Evolutionary conservation across 495 filamentous ascomycete species (phyloP), one percentile per base, ranked within the genome.

Genomic region (Podospora fimiseda): DNA sequence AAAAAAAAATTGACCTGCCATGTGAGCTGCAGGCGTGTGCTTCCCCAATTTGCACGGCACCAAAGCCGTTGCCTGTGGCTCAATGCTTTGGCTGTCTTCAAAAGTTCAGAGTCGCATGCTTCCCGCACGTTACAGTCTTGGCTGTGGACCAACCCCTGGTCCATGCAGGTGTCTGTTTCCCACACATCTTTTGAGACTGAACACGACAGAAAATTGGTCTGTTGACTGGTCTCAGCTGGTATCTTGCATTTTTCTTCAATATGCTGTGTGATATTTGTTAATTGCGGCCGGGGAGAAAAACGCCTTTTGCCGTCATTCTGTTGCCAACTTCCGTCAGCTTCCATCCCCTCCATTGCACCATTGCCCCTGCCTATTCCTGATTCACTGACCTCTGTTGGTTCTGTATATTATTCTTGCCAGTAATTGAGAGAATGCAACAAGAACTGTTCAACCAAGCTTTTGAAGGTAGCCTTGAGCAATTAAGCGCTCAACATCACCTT

Each of bases 381-480:
- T 15, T 21, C 8, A 24, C 42, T 24, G 9, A 15, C 24, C 14
- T 21, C n/a, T 20, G 2, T n/a, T 13, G 36, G 39, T n/a, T 5
- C n/a, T n/a, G n/a, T n/a, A n/a, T n/a, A n/a, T n/a, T n/a, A n/a
- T n/a, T n/a, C n/a, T n/a, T n/a, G n/a, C n/a, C n/a, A n/a, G n/a
- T n/a, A n/a, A n/a, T n/a, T n/a, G n/a, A n/a, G n/a, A n/a, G n/a
- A 14, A 22, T 16, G 89, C 75, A 95, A 64, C 90, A 62, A 96
- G 68, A 70, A 1, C 46, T 3, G 2, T 49, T 90, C 76, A 96
- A 63, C 83, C 87, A 57, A 99, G 79, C 64, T 87, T 88, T 67
- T 96, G 92, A 61, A 99, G 70, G 71, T 95, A 99, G n/a, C 94
- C 94, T 68, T 97, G 94, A 14, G 88, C 83, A 61, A 99, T 96